phyloP scores from a whole-genome alignment of 2,329 filamentous ascomycete genomes.

The Colletotrichum spaethianum region DNA sequence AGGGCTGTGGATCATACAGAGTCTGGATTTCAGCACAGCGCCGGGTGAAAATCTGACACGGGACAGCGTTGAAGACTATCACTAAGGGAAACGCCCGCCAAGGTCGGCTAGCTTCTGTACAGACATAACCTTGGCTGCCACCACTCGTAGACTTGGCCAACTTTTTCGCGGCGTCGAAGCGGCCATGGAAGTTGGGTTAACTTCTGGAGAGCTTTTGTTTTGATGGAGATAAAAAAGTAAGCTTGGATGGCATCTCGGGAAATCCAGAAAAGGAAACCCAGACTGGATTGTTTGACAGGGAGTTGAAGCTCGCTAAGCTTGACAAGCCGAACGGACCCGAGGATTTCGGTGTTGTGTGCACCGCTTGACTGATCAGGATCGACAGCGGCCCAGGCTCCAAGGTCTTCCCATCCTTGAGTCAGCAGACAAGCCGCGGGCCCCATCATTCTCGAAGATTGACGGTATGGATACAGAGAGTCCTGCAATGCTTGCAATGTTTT shows the following conservation, averaged over 20 bases:
- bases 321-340: constrained; percentile 25
- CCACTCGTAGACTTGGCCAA: neutral
- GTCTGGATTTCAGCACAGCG: constrained; percentile 1
- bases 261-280: neutral
- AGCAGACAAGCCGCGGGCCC: constrained; percentile 10
- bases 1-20: constrained; percentile 21
- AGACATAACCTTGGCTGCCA: neutral
- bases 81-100: neutral
- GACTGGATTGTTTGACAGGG: neutral
- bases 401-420: constrained; percentile 27
- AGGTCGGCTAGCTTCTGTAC: neutral
- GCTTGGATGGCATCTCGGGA: constrained; percentile 3
- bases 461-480: constrained; percentile 2
- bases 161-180: neutral
- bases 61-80: neutral
- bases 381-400: constrained; percentile 18
- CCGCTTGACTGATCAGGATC: constrained; percentile 22
- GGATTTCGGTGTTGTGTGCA: constrained; percentile 12
- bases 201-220: neutral
- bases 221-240: neutral
- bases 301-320: constrained; percentile 17
- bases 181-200: neutral
- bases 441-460: constrained; percentile 17
- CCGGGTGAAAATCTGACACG: constrained; percentile 11
- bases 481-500: neutral